Conservation (phyloP, 805 yeast species). For the Suhomyces xylopsoci region DNA sequence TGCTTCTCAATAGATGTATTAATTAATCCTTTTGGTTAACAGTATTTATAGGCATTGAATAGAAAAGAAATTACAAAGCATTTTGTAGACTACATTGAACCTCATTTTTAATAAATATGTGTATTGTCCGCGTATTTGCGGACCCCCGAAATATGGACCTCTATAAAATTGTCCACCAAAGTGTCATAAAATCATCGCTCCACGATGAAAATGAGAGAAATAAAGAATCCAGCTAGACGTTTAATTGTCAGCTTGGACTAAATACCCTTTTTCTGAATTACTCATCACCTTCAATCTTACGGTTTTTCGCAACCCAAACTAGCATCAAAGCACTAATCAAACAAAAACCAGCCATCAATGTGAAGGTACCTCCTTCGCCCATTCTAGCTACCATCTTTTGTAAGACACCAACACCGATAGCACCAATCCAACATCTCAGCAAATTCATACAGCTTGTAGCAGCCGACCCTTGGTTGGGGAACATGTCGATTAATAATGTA, state of each 20-base stretch:
- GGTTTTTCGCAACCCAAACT: conserved; percentile 5
- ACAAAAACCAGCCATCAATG: conserved; percentile 60
- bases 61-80: not conserved
- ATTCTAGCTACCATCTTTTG: conserved; percentile 55
- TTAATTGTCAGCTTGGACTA: not conserved
- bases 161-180: not conserved
- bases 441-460: conserved; percentile 73
- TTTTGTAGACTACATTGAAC: not conserved
- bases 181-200: not conserved
- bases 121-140: not conserved
- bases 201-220: not conserved
- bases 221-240: not conserved
- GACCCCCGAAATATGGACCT: not conserved
- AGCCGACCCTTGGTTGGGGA: conserved; percentile 67
- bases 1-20: conserved; percentile 71
- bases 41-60: conserved; percentile 1
- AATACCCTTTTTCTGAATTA: not conserved
- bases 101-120: not conserved
- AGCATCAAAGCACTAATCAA: conserved; percentile 5
- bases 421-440: conserved; percentile 69
- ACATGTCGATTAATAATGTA: conserved; percentile 73
- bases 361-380: conserved; percentile 74
- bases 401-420: conserved; percentile 66
- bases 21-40: not conserved
- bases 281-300: not conserved